These are phyloP conservation scores for Phylloporus sp. DNA, from an alignment of 768 basidiomycete species.

Conservation along the genomic window DNA sequence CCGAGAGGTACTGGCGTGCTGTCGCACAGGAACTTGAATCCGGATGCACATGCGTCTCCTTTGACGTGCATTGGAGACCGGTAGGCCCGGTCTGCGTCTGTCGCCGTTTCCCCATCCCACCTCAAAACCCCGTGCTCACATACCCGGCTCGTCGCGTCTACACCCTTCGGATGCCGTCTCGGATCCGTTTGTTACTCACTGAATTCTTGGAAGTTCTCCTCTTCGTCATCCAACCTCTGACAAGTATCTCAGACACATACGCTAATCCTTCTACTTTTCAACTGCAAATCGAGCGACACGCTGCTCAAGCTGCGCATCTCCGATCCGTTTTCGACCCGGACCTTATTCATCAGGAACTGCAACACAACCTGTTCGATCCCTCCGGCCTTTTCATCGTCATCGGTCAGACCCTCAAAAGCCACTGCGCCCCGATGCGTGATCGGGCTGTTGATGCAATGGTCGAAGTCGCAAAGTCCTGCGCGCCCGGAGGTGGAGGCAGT, in stretches of 20 bases:
- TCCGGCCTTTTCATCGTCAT: constrained; percentile 74
- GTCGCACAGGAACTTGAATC: constrained; percentile 71
- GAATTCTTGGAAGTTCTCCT: constrained; percentile 82
- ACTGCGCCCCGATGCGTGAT: constrained; percentile 94
- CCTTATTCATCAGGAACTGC: constrained; percentile 79
- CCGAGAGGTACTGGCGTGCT: constrained; percentile 84
- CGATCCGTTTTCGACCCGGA: constrained; percentile 77
- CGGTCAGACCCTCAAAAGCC: constrained; percentile 78
- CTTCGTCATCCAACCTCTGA: constrained; percentile 79
- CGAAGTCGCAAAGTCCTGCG: constrained; percentile 55
- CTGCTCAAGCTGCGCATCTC: constrained; percentile 63
- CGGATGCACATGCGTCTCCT: constrained; percentile 83
- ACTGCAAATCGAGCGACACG: constrained; percentile 58
- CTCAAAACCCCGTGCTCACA: constrained; percentile 40
- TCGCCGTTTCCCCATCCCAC: constrained; percentile 39
- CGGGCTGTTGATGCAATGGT: constrained; percentile 82
- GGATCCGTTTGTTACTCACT: constrained; percentile 62
- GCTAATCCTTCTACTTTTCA: constrained; percentile 56
- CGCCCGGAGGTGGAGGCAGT: constrained; percentile 50
- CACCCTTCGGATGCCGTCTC: constrained; percentile 67
- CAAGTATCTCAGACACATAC: constrained; percentile 56
- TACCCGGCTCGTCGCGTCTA: constrained; percentile 43
- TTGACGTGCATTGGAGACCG: constrained; percentile 58
- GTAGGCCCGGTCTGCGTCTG: constrained; percentile 54
- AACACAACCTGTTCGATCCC: constrained; percentile 73